phyloP scores from a whole-genome alignment of 1,139 yeast genomes.

The Wickerhamomyces sp. region DNA sequence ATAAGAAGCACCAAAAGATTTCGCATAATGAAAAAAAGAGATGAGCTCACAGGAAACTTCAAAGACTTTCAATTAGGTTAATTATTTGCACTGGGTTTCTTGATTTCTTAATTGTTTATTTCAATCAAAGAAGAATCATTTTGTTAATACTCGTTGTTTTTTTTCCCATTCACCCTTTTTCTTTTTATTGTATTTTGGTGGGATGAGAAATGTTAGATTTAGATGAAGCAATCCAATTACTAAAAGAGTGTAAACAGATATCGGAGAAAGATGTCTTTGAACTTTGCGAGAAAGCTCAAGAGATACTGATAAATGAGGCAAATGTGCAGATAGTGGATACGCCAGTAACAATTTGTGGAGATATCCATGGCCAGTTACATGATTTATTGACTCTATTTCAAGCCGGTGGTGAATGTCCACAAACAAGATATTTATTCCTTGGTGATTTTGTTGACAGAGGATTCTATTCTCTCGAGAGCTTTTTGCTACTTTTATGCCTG shows the following conservation, averaged over 20 bases:
- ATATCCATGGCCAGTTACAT: conserved; percentile 95
- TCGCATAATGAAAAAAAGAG: too few species aligned
- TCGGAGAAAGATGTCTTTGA: conserved; percentile 78
- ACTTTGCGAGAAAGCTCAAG: conserved; percentile 88
- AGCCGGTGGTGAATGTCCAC: conserved; percentile 87
- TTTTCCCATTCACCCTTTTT: too few species aligned
- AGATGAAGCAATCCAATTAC: conserved; percentile 45
- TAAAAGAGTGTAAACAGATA: conserved; percentile 76
- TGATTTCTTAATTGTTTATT: too few species aligned
- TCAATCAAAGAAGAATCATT: too few species aligned
- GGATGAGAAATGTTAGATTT: conserved; percentile 23
- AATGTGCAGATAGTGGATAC: conserved; percentile 94
- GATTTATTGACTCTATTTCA: conserved; percentile 86
- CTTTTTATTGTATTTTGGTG: too few species aligned
- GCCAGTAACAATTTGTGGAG: conserved; percentile 98
- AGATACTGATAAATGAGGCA: conserved; percentile 83
- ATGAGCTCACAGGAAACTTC: too few species aligned
- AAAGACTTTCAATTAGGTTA: too few species aligned
- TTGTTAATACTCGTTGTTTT: too few species aligned
- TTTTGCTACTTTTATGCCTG: conserved; percentile 70
- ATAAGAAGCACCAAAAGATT: too few species aligned
- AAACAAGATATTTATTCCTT: conserved; percentile 31
- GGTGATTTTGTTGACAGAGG: conserved; percentile 95
- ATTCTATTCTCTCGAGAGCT: conserved; percentile 89
- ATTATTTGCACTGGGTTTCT: too few species aligned